Evolutionary conservation across 129 eudicot species (phyloP), one percentile per base, ranked within the genome.

Genomic region (Heracleum sosnowskyi): DNA sequence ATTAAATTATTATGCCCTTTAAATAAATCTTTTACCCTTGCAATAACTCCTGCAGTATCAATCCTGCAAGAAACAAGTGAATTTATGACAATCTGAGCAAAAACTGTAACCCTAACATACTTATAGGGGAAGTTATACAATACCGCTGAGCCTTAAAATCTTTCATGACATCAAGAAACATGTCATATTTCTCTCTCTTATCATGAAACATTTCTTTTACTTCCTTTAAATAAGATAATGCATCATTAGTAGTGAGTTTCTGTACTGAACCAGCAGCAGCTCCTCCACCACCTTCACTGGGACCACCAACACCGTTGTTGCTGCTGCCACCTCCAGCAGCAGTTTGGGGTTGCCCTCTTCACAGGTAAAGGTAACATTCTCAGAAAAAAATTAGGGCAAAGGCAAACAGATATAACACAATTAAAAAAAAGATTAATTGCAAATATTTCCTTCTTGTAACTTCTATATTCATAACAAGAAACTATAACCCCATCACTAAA

Each of bases 131-230:
- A 69, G 33, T 41, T 31, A 17, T 47, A 75, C 15, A 28, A 66
- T 84, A 94, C 98, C 97, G 90, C 86, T 91, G 97, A 70, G 98
- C 97, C 85, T 94, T 94, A 47, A 91, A 91, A 84, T 89, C 91
- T 86, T 91, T 91, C 97, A 91, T 91, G 49, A 91, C 97, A 26
- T 89, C 93, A 79, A 91, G 97, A 80, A 91, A 91, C 86, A 80
- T 88, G 82, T 91, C 93, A 79, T 91, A 94, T 60, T 90, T 94
- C 77, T 91, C 98, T 66, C 97, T 78, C 51, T 94, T 89, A 73
- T 90, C 92, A 77, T 88, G 88, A 71, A 94, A 94, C 96, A 88
- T 91, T 77, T 91, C 97, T 86, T 94, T 94, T 42, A 94, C 97
- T 80, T 94, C 90, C 84, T 89, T 91, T 63, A 94, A 86, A 84